Base-by-base conservation (phyloP, 1,284 basidiomycete species). In the Paramarasmius palmivorus region DNA sequence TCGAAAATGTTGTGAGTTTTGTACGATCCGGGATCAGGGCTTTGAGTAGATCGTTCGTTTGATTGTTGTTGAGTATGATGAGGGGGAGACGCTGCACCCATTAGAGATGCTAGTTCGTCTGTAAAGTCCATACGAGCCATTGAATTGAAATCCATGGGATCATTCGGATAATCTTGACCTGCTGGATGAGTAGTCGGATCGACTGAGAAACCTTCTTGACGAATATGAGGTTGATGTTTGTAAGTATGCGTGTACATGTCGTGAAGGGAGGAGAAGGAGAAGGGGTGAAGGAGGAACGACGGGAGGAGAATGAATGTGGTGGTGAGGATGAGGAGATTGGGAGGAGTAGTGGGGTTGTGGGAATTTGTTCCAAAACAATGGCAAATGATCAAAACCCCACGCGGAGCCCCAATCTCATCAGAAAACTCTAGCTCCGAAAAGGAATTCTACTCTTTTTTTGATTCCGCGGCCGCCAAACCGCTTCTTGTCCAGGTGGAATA, bases 1-100 rank as follows among this genome's bases (percentile, higher is more conserved):
- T 89, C 86, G 50, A 88, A 89, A 63, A 89, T 87, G 69, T 86
- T 85, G 73, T 88, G 86, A 4, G 82, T 77, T 42, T 71, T 71
- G 15, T 69, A 66, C 20, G 73, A 64, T 10, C 71, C 69, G 41
- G 69, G 68, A 56, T 75, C 67, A 54, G 68, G 69, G 1, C 63
- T 59, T 37, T 67, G 56, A 25, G 66, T 66, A 0, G 67, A 67
- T 56, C 70, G 65, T 51, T 67, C 77, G 56, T 78, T 73, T 10
- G 74, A 72, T 46, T 46, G 44, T 17, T 46, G 44, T 48, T 67
- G 63, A 54, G 69, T 61, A 60, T 73, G 73, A 22, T 67, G 57
- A 25, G 60, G 44, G 12, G 44, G 44, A 32, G 25, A 29, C 8
- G 44, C 44, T 14, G 44, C 44, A 49, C 70, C 72, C 65, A 86